phyloP scores from a whole-genome alignment of 441 rosid genomes.

The Iberis amara region DNA sequence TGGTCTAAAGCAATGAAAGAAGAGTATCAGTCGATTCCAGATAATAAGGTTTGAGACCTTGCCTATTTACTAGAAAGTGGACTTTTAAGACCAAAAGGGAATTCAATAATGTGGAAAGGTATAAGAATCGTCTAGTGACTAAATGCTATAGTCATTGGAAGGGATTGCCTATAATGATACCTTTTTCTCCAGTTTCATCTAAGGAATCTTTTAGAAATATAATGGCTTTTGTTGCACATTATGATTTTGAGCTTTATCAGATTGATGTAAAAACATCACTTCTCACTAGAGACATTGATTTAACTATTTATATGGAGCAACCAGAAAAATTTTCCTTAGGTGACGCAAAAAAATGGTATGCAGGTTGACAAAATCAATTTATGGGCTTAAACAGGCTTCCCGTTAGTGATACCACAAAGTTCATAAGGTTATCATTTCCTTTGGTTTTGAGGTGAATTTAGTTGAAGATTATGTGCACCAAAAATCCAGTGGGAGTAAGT shows the following conservation, averaged over 20 bases:
- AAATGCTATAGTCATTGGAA: not conserved
- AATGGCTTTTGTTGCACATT: not conserved
- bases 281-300: not conserved
- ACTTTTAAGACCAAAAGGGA: not conserved
- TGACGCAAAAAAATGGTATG: not conserved
- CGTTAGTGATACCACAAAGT: conserved; percentile 1
- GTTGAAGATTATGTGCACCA: conserved; percentile 7
- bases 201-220: not conserved
- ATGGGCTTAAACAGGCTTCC: not conserved
- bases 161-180: not conserved
- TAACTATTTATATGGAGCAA: not conserved
- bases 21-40: not conserved
- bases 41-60: not conserved
- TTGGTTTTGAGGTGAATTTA: conserved; percentile 6
- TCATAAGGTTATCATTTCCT: not conserved
- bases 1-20: not conserved
- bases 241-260: not conserved
- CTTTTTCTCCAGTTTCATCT: not conserved
- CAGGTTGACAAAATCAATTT: not conserved
- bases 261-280: not conserved
- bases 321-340: not conserved
- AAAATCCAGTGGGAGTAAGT: not conserved
- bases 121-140: not conserved
- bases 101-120: not conserved
- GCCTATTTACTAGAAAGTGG: not conserved